Conservation (phyloP, 164 flowering plant genomes). For the Magnolia officinalis region DNA sequence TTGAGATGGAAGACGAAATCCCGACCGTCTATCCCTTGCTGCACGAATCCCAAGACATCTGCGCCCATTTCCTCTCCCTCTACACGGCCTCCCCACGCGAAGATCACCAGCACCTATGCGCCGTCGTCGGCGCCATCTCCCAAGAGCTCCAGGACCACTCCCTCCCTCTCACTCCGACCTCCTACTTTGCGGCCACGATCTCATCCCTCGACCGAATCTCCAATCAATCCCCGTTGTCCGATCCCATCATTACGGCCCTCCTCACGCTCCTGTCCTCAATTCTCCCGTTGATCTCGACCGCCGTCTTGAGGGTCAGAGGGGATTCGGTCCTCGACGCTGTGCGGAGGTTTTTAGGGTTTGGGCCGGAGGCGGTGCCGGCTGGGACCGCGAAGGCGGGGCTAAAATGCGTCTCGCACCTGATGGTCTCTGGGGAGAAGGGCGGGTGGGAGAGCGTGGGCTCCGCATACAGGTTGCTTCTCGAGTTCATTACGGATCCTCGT, state of each 20-base stretch:
- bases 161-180: constrained; percentile 46
- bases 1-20: constrained; percentile 10
- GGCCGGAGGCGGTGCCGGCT: constrained; percentile 13
- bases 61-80: constrained; percentile 43
- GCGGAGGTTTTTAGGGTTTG: constrained; percentile 25
- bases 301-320: constrained; percentile 46
- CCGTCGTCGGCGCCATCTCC: constrained; percentile 65
- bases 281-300: constrained; percentile 37
- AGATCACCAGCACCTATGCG: constrained; percentile 74
- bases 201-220: constrained; percentile 56
- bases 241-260: constrained; percentile 45
- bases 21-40: not conserved
- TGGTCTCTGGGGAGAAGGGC: constrained; percentile 33
- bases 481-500: constrained; percentile 49
- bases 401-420: constrained; percentile 51
- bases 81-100: constrained; percentile 44
- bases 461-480: constrained; percentile 43
- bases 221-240: constrained; percentile 20
- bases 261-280: constrained; percentile 42
- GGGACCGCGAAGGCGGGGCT: constrained; percentile 39
- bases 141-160: constrained; percentile 73
- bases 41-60: constrained; percentile 37
- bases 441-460: constrained; percentile 46
- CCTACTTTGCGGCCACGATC: constrained; percentile 65
- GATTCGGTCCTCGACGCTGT: constrained; percentile 33